Conservation (phyloP, 169 alveolate species). For the Eimeria nieschulzi region DNA sequence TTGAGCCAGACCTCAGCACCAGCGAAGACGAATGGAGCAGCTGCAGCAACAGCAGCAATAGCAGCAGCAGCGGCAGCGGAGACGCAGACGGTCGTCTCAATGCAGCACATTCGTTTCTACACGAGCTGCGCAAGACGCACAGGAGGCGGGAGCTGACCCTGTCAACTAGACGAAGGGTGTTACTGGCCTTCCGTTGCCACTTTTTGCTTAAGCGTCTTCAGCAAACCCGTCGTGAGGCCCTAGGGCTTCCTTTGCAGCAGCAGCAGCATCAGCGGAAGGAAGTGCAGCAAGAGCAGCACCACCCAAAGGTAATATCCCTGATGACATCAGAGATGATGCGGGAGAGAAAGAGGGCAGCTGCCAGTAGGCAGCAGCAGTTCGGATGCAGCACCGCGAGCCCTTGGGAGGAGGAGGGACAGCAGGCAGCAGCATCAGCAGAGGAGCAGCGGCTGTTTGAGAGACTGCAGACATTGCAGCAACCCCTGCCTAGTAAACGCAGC, state of each 20-base stretch:
- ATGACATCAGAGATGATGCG: slow-evolving; percentile 59
- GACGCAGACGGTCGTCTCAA: background rate
- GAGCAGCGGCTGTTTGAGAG: slow-evolving; percentile 35
- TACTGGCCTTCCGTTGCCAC: slow-evolving; percentile 26
- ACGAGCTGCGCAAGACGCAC: slow-evolving; percentile 12
- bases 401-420: slow-evolving; percentile 57
- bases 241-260: background rate
- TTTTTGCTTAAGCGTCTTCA: background rate
- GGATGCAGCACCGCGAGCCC: slow-evolving; percentile 29
- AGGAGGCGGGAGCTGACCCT: background rate
- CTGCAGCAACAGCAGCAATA: slow-evolving; percentile 38
- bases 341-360: slow-evolving; percentile 45
- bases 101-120: background rate
- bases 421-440: slow-evolving; percentile 10
- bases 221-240: background rate
- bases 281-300: background rate
- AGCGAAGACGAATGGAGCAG: slow-evolving; percentile 50
- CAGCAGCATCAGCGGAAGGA: slow-evolving; percentile 9
- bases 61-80: slow-evolving; percentile 27
- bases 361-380: slow-evolving; percentile 26
- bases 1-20: background rate
- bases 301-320: background rate
- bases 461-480: slow-evolving; percentile 73
- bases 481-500: slow-evolving; percentile 68
- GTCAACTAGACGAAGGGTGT: background rate